Conservation (phyloP, 495 filamentous ascomycete species). For the Penicillium flavigenum region DNA sequence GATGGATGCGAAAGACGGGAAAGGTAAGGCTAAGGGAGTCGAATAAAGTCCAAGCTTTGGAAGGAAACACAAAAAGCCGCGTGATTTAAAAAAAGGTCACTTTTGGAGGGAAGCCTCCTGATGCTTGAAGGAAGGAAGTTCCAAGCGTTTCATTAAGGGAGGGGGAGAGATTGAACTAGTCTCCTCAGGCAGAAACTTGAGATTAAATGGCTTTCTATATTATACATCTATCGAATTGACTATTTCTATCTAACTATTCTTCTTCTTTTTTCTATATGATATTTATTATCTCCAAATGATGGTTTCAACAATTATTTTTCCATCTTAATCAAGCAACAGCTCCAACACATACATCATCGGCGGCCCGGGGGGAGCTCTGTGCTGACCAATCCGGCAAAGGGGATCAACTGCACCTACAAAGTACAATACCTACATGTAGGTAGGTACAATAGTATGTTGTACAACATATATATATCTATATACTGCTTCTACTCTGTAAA, state of each 20-base stretch:
- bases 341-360: slow-evolving; percentile 9
- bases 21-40: neutral
- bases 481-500: neutral
- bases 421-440: neutral
- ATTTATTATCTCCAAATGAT: neutral
- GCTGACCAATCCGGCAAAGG: slow-evolving; percentile 10
- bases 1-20: slow-evolving; percentile 1
- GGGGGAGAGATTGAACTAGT: slow-evolving; percentile 3
- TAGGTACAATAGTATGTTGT: neutral
- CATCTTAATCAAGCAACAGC: neutral
- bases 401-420: slow-evolving; percentile 1
- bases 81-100: slow-evolving; percentile 2
- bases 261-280: neutral
- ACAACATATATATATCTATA: neutral
- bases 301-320: neutral
- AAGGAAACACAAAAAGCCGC: slow-evolving; percentile 3
- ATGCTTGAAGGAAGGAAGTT: slow-evolving; percentile 9
- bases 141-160: slow-evolving; percentile 2
- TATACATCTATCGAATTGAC: neutral
- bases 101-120: slow-evolving; percentile 12
- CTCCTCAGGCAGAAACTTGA: slow-evolving; percentile 12
- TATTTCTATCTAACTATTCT: neutral
- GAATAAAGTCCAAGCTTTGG: slow-evolving; percentile 5
- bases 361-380: neutral
- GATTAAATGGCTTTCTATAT: neutral